phyloP scores from a whole-genome alignment of 768 basidiomycete genomes.

The Sporobolomyces pararoseus region DNA sequence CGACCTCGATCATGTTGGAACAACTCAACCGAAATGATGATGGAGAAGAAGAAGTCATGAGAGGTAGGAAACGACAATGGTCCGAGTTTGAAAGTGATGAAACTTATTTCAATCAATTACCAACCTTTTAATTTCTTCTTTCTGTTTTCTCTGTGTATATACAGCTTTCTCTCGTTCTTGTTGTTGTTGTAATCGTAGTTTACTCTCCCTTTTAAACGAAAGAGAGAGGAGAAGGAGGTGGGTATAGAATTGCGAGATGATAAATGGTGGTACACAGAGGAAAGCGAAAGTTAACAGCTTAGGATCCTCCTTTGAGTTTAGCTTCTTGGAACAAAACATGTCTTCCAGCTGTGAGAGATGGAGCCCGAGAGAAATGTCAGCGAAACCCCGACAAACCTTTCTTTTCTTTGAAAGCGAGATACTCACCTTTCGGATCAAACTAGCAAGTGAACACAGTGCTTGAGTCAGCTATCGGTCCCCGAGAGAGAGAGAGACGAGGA shows the following conservation, averaged over 20 bases:
- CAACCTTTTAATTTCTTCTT: no score
- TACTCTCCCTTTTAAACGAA: not conserved
- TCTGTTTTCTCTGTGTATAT: no score
- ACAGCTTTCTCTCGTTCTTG: no score
- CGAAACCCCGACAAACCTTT: not conserved
- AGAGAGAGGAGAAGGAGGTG: not conserved
- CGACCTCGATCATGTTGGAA: not conserved
- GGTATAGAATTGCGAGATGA: no score
- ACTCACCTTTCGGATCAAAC: constrained; percentile 39
- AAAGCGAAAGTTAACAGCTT: no score
- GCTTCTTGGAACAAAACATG: constrained; percentile 41
- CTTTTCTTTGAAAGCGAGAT: not conserved
- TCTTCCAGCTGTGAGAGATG: constrained; percentile 19
- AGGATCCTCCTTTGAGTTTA: constrained; percentile 38
- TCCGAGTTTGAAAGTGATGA: no score
- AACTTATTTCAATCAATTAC: no score
- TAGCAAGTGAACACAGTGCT: not conserved
- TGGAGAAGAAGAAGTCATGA: not conserved
- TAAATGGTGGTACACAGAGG: no score
- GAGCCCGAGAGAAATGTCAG: not conserved
- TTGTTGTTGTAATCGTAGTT: not conserved
- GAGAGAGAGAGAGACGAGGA: not conserved
- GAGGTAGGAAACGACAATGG: not conserved
- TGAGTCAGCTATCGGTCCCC: not conserved
- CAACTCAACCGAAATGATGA: not conserved